Evolutionary conservation across 768 basidiomycete genomes (phyloP), one percentile per base, ranked within the genome.

Genomic region (Pleurotus giganteus): DNA sequence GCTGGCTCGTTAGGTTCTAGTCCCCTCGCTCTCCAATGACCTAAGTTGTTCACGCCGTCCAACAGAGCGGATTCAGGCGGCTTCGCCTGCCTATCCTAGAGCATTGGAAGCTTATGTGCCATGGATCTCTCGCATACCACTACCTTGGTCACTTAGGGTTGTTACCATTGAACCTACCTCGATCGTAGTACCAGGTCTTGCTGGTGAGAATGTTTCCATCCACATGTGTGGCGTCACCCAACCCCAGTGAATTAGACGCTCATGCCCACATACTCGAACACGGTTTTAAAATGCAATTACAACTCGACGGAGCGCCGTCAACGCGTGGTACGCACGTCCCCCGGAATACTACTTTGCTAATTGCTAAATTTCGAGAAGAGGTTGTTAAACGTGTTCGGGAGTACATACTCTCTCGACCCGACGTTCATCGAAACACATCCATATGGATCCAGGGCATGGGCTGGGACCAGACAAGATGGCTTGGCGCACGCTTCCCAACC

Each of bases 381-480:
- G 76, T 91, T 9, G 67, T 91, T 12, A 73, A 79, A 3, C 74
- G 78, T 1, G 70, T 94, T 29, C 84, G 83, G 54, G 59, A 67
- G 1, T 86, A 87, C 58, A 79, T 93, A 53, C 62, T 72, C 3
- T 67, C 75, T 0, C 81, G 84, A 50, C 82, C 88, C 0, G 82
- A 84, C 34, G 65, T 87, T 4, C 65, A 71, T 1, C 64, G 76
- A 2, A 79, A 89, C 62, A 73, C 70, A 2, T 71, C 76, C 2
- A 71, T 64, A 4, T 97, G 92, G 91, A 81, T 97, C 37, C 74
- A 85, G 60, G 94, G 93, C 9, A 81, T 88, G 74, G 95, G 95
- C 4, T 98, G 95, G 94, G 91, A 98, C 63, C 94, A 98, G 69
- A 96, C 89, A 1, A 77, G 80, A 55, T 92, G 89, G 89, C 59